Evolutionary conservation across 345 rosid species (phyloP).

Genomic region (Sonneratia caseolaris): DNA sequence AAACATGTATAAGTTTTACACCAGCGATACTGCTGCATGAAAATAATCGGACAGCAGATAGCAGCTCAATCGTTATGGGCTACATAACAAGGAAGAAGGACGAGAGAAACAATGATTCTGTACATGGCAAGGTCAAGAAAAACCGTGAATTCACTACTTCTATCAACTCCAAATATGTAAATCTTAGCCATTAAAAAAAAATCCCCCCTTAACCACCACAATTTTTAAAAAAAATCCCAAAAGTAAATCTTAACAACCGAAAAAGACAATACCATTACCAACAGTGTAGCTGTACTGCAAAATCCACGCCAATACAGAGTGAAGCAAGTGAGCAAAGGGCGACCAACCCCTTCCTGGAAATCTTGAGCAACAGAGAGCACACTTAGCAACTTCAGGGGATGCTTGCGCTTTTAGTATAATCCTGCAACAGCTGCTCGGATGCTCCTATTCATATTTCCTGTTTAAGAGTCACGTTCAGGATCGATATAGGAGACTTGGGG

Average conservation of each 20-base stretch:
- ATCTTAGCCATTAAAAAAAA: not conserved
- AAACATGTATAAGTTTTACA: not conserved
- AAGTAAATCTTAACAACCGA: not conserved
- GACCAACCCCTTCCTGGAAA: not conserved
- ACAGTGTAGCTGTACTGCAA: not conserved
- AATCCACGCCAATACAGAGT: not conserved
- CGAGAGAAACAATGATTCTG: not conserved
- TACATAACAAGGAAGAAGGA: not conserved
- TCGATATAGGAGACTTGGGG: constrained; percentile 56
- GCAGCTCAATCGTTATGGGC: not conserved
- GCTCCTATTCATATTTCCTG: constrained; percentile 28
- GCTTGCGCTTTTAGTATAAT: not conserved
- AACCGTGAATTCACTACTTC: not conserved
- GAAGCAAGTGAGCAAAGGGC: not conserved
- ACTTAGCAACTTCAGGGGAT: not conserved
- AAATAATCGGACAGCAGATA: not conserved
- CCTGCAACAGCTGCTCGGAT: not conserved
- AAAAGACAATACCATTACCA: not conserved
- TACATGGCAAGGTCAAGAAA: not conserved
- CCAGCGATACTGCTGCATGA: not conserved
- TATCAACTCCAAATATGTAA: not conserved
- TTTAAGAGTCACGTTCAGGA: constrained; percentile 39
- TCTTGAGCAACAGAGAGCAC: not conserved
- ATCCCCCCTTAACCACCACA: too few relatives aligned
- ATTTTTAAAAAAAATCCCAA: too few relatives aligned